These are phyloP conservation scores for Mortierella sp. DNA, from an alignment of 371 early-diverging fungal species.

Conservation along the genomic window DNA sequence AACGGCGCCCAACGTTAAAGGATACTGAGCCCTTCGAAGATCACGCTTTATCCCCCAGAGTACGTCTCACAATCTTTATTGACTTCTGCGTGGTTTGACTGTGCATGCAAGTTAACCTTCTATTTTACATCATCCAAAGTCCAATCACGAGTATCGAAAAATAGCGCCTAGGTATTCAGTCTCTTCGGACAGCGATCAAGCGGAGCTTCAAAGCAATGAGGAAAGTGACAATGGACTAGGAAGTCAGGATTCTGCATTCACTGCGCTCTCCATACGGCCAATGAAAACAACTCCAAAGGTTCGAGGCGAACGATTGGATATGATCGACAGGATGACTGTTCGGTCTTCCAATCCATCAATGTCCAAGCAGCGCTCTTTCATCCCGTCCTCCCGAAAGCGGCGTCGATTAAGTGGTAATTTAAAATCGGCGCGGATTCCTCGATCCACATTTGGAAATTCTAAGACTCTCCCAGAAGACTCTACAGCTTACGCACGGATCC, in stretches of 20 bases:
- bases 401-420: constrained; percentile 21
- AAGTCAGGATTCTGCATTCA: neutral
- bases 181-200: constrained; percentile 8
- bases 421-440: neutral
- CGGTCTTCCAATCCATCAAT: constrained; percentile 8
- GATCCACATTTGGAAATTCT: neutral
- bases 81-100: neutral
- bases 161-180: neutral
- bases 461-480: neutral
- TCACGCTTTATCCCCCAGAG: neutral
- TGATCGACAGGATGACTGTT: constrained; percentile 46
- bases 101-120: neutral
- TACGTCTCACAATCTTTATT: neutral
- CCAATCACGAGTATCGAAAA: neutral
- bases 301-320: constrained; percentile 20
- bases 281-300: neutral
- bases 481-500: neutral
- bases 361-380: neutral
- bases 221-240: neutral
- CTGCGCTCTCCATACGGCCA: neutral
- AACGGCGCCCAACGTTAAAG: neutral
- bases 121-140: neutral
- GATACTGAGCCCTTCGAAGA: constrained; percentile 13
- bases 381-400: constrained; percentile 22
- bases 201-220: neutral